Conservation (phyloP, 148 eudicot genomes). For the Amaranthus palmeri region DNA sequence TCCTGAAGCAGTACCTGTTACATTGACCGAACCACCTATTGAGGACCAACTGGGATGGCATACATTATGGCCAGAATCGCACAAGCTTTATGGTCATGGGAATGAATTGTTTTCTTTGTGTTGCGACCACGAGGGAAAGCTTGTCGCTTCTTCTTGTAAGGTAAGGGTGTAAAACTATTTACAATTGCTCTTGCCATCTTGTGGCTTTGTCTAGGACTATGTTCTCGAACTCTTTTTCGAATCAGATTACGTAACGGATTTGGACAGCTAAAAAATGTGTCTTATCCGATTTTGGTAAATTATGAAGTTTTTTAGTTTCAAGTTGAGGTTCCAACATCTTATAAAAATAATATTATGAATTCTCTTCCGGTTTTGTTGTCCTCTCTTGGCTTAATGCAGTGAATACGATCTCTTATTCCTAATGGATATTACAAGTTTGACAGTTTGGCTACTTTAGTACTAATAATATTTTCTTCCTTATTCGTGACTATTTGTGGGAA, state of each 20-base stretch:
- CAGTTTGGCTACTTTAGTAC: no score
- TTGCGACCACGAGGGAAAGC: constrained; percentile 73
- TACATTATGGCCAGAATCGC: constrained; percentile 93
- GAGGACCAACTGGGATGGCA: constrained; percentile 94
- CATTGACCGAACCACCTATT: constrained; percentile 86
- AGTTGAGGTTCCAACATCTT: no score
- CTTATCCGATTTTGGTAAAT: no score
- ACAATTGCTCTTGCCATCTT: constrained; percentile 4
- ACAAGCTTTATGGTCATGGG: constrained; percentile 97
- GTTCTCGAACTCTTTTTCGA: neutral
- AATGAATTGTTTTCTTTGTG: constrained; percentile 86
- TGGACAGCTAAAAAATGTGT: no score
- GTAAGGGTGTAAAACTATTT: constrained; percentile 31
- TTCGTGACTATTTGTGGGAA: neutral
- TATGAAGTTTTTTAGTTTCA: no score
- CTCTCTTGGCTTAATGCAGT: no score
- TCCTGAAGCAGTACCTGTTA: constrained; percentile 91
- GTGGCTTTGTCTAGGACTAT: neutral
- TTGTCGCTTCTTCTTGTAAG: constrained; percentile 96
- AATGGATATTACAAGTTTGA: no score
- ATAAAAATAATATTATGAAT: no score
- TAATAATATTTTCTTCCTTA: no score
- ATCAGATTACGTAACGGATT: no score
- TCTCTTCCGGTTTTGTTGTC: no score
- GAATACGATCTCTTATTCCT: no score